Evolutionary conservation across 2,329 filamentous ascomycete genomes (phyloP), one percentile per base, ranked within the genome.

Genomic region (Lecanicillium sp.): DNA sequence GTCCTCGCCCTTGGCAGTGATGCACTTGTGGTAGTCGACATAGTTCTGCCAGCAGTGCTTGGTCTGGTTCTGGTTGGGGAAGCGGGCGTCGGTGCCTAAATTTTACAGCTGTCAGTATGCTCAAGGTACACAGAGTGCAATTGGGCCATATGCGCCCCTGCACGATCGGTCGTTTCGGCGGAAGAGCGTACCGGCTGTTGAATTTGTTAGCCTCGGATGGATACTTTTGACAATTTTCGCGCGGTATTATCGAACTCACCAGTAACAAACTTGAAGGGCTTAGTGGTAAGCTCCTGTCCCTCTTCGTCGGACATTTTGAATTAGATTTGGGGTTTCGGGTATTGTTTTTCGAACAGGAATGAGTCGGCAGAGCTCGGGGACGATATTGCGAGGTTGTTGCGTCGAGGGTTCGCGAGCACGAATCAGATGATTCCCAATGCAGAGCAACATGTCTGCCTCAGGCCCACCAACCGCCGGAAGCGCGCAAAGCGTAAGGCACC

Each of bases 11-110:
- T 97, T 97, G 71, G 89, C 90, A 63, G 83, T 74, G 69, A 96
- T 88, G 77, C 92, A 98, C 80, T 98, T 98, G 82, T 98, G 87
- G 79, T 98, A 97, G 71, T 98, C 92, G 74, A 98, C 92, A 72
- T 98, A 98, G 80, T 98, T 98, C 69, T 98, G 94, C 92, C 92
- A 98, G 87, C 92, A 98, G 81, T 98, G 89, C 84, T 96, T 96
- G 71, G 89, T 84, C 74, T 92, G 87, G 76, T 98, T 98, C 76
- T 81, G 74, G 77, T 98, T 95, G 61, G 92, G 92, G 75, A 97
- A 98, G 67, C 92, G 90, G 69, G 92, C 92, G 66, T 98, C 92
- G 74, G 94, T 94, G 76, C 92, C 92, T 96, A 46, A 39, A 29
- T 30, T 15, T 11, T 33, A 36, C 25, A 7, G 19, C 5, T 14